Base-by-base conservation (phyloP, 2,329 filamentous ascomycete species). In the Graphiopsis chlorocephala region DNA sequence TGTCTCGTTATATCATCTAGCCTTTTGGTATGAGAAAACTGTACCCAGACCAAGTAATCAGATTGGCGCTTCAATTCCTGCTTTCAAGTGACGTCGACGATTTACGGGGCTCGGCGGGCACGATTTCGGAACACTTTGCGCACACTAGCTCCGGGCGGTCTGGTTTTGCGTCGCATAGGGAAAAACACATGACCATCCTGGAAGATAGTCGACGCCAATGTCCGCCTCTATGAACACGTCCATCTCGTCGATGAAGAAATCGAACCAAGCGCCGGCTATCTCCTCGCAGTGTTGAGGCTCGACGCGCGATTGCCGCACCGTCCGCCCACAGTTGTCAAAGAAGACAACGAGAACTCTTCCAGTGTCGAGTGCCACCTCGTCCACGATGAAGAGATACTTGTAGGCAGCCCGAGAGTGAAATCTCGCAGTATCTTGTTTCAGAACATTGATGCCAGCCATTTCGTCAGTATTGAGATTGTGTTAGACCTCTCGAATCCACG, bases 261-360 rank as follows among this genome's bases (percentile, higher is more conserved):
- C 45, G 12, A 26, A 20, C 45, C 45, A 61, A 45, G 45, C 59
- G 28, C 59, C 59, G 29, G 59, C 25, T 15, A 52, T 52, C 17
- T 28, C 25, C 7, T 52, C 45, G 14, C 45, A 35, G 29, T 38
- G 3, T 45, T 61, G 29, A 20, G 45, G 45, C 48, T 11, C n/a
- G 6, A 53, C 26, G 20, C 59, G 29, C 29, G 59, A 50, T 52
- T 53, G 25, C 28, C 59, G 59, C 45, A 61, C 59, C 12, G 48
- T 42, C 28, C 59, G 59, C 20, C 45, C 59, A 38, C n/a, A 52
- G n/a, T 50, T 17, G 25, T 61, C 58, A 28, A 35, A 52, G 45
- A 61, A 61, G 58, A 61, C 42, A 28, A 61, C 23, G 23, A 61
- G 58, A 17, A 61, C 58, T 29, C 29, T 28, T 28, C 56, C 35